A percentile compares a stretch with the other conserved stretches of the same genome.
These are phyloP conservation scores for Gracilaria domingensis DNA, from an alignment of 23 red algal species.

Conservation along the genomic window DNA sequence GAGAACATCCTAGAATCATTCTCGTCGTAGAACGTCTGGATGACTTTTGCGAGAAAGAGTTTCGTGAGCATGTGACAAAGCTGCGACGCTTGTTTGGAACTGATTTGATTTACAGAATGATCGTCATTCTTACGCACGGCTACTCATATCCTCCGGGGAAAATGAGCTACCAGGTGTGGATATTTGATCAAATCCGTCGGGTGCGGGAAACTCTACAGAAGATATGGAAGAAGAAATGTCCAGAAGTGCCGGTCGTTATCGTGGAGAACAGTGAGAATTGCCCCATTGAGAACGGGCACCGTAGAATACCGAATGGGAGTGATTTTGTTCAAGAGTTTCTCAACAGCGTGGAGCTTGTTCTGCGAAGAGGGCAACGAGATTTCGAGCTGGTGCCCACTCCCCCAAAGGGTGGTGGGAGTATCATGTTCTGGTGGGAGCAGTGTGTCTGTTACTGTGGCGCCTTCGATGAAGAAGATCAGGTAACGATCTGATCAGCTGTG, in stretches of 20 bases:
- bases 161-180: conserved; percentile 48
- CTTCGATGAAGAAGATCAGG: conserved; percentile 1
- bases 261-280: conserved; percentile 58
- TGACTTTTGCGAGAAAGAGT: conserved; percentile 39
- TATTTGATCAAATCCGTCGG: conserved; percentile 37
- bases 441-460: not conserved
- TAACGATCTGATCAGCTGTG: not conserved
- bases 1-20: conserved; percentile 31
- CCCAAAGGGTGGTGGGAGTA: conserved; percentile 44
- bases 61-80: not conserved
- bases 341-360: not conserved
- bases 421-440: conserved; percentile 10
- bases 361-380: not conserved
- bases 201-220: conserved; percentile 28
- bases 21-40: conserved; percentile 48
- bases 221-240: conserved; percentile 16
- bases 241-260: conserved; percentile 36
- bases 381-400: conserved; percentile 35
- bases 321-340: conserved; percentile 41
- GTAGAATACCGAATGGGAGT: conserved; percentile 3
- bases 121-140: conserved; percentile 56
- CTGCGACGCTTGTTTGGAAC: conserved; percentile 41
- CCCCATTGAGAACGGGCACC: not conserved
- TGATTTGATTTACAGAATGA: conserved; percentile 42
- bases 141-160: conserved; percentile 22